These are phyloP conservation scores for Leavenworthia alabamica DNA, from an alignment of 345 rosid genomes.

Conservation along the genomic window DNA sequence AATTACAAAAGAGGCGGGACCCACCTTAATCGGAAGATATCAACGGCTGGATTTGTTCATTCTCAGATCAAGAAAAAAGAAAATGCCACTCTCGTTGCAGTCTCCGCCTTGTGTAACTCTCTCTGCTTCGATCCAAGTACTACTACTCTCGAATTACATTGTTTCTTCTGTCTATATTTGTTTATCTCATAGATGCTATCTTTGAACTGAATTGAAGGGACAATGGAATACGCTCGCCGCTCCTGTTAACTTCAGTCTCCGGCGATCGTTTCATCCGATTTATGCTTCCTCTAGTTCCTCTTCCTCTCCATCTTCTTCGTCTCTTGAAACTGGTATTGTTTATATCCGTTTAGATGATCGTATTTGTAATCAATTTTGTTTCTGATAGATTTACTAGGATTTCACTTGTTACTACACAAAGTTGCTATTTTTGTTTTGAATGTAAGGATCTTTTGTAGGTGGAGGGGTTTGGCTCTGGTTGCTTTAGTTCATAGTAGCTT, in stretches of 20 bases:
- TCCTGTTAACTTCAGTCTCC: slow-evolving; percentile 36
- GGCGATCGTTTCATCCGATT: slow-evolving; percentile 41
- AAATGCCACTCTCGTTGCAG: slow-evolving; percentile 70
- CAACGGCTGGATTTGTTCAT: slow-evolving; percentile 27
- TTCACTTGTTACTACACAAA: not conserved
- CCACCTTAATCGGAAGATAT: slow-evolving; percentile 18
- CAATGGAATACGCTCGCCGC: slow-evolving; percentile 29
- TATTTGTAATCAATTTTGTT: not conserved
- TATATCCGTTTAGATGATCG: not conserved
- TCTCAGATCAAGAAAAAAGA: slow-evolving; percentile 8
- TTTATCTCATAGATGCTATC: not conserved
- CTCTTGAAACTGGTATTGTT: slow-evolving; percentile 50
- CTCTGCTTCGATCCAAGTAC: slow-evolving; percentile 43
- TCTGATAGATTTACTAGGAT: not conserved
- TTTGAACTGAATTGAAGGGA: slow-evolving; percentile 32
- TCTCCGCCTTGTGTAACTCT: slow-evolving; percentile 61
- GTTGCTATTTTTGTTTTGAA: slow-evolving; percentile 2
- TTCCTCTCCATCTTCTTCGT: slow-evolving; percentile 45
- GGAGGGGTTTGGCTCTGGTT: not conserved
- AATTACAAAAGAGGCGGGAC: not conserved
- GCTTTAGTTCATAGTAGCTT: not conserved
- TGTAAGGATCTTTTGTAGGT: not conserved
- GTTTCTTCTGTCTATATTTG: not conserved
- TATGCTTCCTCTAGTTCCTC: slow-evolving; percentile 48
- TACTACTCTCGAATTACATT: slow-evolving; percentile 5